Evolutionary conservation across 495 filamentous ascomycete species (phyloP).

Genomic region (Trichoderma asperelloides): DNA sequence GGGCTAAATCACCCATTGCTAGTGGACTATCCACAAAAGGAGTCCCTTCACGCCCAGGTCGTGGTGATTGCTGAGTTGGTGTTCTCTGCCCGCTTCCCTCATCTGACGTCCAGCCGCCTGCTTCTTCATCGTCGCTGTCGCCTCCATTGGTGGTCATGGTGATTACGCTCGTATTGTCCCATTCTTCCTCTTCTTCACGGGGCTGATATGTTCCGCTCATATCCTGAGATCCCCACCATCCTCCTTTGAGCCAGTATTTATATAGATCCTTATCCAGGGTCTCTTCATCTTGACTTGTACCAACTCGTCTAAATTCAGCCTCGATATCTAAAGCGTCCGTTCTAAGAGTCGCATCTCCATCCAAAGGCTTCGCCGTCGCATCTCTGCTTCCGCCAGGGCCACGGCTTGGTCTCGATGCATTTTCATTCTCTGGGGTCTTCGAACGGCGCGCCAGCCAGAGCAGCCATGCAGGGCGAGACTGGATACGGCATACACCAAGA

Average conservation of each 20-base stretch:
- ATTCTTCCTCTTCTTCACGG: constrained; percentile 53
- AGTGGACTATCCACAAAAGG: constrained; percentile 53
- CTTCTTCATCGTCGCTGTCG: constrained; percentile 23
- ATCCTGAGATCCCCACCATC: constrained; percentile 76
- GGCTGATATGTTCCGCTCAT: constrained; percentile 61
- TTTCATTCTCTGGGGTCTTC: constrained; percentile 18
- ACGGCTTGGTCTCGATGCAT: background rate
- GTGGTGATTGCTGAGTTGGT: constrained; percentile 50
- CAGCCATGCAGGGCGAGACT: constrained; percentile 54
- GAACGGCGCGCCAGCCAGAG: constrained; percentile 39
- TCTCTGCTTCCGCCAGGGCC: background rate
- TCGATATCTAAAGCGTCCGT: constrained; percentile 8
- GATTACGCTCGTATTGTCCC: constrained; percentile 58
- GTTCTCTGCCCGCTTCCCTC: constrained; percentile 57
- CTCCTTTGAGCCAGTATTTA: constrained; percentile 67
- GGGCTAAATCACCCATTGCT: constrained; percentile 60
- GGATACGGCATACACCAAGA: constrained; percentile 53
- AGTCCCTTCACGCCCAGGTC: constrained; percentile 44
- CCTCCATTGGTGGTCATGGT: constrained; percentile 34
- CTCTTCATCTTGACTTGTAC: background rate
- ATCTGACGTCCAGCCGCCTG: constrained; percentile 47
- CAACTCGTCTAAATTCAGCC: background rate
- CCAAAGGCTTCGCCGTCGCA: background rate
- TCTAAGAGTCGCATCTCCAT: background rate
- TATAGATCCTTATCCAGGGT: constrained; percentile 62